phyloP scores from a whole-genome alignment of 805 yeast species.

The Candida morakotiae region DNA sequence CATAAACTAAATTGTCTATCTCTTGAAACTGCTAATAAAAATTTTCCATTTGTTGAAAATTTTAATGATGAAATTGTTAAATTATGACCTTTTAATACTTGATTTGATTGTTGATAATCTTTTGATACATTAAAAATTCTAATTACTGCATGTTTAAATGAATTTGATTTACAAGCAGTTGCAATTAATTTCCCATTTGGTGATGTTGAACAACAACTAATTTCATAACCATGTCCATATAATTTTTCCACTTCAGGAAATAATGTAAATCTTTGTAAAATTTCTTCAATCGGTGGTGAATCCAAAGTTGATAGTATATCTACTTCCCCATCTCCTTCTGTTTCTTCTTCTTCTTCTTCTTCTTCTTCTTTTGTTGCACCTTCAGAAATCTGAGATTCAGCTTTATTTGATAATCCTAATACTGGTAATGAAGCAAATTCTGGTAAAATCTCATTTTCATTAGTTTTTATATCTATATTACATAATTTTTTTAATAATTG shows the following conservation, averaged over 20 bases:
- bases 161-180: slow-evolving; percentile 88
- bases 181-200: slow-evolving; percentile 65
- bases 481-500: slow-evolving; percentile 53
- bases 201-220: slow-evolving; percentile 71
- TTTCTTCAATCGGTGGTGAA: slow-evolving; percentile 83
- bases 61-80: slow-evolving; percentile 81
- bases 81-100: slow-evolving; percentile 61
- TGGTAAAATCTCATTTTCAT: slow-evolving; percentile 43
- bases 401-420: slow-evolving; percentile 88
- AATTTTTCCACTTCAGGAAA: slow-evolving; percentile 95
- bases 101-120: slow-evolving; percentile 47
- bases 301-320: slow-evolving; percentile 45
- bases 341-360: slow-evolving; percentile 38
- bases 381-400: slow-evolving; percentile 48
- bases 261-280: slow-evolving; percentile 82
- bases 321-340: slow-evolving; percentile 34
- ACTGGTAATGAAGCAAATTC: slow-evolving; percentile 91
- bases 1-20: slow-evolving; percentile 85
- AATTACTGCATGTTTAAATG: slow-evolving; percentile 78
- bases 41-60: slow-evolving; percentile 66
- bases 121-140: slow-evolving; percentile 62
- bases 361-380: slow-evolving; percentile 34
- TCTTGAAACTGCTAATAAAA: slow-evolving; percentile 75
- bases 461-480: slow-evolving; percentile 30
- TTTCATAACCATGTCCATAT: slow-evolving; percentile 97